A percentile compares a stretch with the other conserved stretches of the same genome.
phyloP scores from a whole-genome alignment of 2,329 filamentous ascomycete genomes.

The Pseudomassariella vexata region DNA sequence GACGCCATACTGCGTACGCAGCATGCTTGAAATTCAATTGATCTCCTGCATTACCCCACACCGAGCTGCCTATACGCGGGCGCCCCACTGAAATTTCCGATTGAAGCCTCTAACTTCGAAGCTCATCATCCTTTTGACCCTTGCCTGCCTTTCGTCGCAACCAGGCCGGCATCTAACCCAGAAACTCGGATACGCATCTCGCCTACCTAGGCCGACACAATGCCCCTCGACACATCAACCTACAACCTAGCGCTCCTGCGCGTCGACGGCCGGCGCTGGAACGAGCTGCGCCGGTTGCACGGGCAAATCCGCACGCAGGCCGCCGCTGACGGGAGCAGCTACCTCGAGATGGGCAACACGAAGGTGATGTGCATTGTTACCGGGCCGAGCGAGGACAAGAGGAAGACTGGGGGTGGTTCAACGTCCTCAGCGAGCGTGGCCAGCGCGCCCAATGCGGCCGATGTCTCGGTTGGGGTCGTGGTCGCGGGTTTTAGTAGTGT shows the following conservation, averaged over 20 bases:
- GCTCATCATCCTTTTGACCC: no score
- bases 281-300: slow-evolving; percentile 84
- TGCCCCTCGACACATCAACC: slow-evolving; percentile 93
- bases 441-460: slow-evolving; percentile 44
- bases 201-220: no score
- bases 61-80: no score
- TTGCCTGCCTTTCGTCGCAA: no score
- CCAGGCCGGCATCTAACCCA: no score
- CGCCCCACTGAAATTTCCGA: no score
- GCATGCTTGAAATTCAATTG: no score
- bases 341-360: slow-evolving; percentile 96
- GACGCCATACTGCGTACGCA: no score
- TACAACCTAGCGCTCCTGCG: slow-evolving; percentile 82
- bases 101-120: no score
- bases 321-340: slow-evolving; percentile 85
- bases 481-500: slow-evolving; percentile 84
- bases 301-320: slow-evolving; percentile 90
- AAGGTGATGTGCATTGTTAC: slow-evolving; percentile 91
- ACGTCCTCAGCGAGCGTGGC: slow-evolving; percentile 30
- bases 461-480: slow-evolving; percentile 75
- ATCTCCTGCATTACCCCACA: no score
- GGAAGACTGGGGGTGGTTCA: slow-evolving; percentile 39
- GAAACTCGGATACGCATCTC: no score
- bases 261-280: slow-evolving; percentile 86
- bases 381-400: slow-evolving; percentile 68